Percentiles rank a stretch among this genome's conserved stretches.
These are phyloP conservation scores for Dioscorea zingiberensis DNA, from an alignment of 106 monocot genomes.

Conservation along the genomic window DNA sequence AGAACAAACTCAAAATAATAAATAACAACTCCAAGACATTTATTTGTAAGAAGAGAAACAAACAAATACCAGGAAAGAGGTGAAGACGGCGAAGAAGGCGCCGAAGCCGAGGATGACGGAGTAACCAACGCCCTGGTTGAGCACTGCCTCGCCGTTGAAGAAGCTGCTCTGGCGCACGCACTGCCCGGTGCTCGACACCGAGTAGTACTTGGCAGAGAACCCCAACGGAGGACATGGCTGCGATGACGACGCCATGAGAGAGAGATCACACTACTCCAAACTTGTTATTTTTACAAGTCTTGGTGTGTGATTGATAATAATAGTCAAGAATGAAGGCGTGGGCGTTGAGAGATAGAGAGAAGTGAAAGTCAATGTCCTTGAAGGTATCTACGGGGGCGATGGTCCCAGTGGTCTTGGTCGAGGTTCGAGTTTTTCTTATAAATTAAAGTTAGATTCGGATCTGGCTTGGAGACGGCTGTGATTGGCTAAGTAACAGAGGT, in stretches of 20 bases:
- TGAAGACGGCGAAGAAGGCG: conserved; percentile 96
- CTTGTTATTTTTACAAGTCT: too few relatives aligned
- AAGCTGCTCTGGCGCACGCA: conserved; percentile 72
- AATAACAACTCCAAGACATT: too few relatives aligned
- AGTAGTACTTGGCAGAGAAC: conserved; percentile 69
- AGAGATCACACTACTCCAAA: too few relatives aligned
- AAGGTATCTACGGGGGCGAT: conserved; percentile 8
- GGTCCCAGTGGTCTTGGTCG: not conserved
- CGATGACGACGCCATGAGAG: conserved; percentile 12
- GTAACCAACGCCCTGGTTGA: conserved; percentile 82
- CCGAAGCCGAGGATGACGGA: conserved; percentile 87
- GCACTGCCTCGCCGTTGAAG: conserved; percentile 70
- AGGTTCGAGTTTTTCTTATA: not conserved
- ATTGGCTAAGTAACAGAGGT: not conserved
- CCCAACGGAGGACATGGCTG: conserved; percentile 51
- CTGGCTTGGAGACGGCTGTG: not conserved
- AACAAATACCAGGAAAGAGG: conserved; percentile 70
- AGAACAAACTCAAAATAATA: too few relatives aligned
- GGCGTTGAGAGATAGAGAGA: not conserved
- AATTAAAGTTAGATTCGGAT: not conserved
- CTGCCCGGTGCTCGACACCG: conserved; percentile 31
- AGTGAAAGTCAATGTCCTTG: conserved; percentile 1
- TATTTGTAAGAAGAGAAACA: not conserved
- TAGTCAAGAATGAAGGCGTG: too few relatives aligned
- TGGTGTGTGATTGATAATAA: not conserved